phyloP scores from a whole-genome alignment of 1,284 basidiomycete species.

The Mycena sp. region DNA sequence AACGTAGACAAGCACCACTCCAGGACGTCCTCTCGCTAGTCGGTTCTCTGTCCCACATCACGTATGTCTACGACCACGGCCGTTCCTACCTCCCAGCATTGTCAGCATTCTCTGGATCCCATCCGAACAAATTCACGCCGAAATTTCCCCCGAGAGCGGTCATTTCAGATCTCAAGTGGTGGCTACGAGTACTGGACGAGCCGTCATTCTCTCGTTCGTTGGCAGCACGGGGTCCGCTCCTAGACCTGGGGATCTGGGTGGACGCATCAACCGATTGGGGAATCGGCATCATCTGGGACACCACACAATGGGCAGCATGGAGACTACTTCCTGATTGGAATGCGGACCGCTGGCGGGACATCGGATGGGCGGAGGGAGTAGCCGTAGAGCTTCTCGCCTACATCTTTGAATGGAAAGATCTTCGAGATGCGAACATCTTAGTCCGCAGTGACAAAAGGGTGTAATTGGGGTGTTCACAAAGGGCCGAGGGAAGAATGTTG shows the following conservation, averaged over 20 bases:
- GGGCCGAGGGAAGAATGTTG: constrained; percentile 1
- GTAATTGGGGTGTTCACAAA: constrained; percentile 11
- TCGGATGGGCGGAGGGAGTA: constrained; percentile 2
- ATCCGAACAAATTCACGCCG: background rate
- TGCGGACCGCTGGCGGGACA: constrained; percentile 1
- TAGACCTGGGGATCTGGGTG: background rate
- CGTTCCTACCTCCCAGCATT: background rate
- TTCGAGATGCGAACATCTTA: background rate
- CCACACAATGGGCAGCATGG: no score
- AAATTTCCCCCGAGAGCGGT: background rate
- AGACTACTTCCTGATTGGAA: no score
- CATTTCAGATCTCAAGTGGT: background rate
- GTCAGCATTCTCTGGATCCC: background rate
- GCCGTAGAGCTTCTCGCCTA: background rate
- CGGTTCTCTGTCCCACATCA: background rate
- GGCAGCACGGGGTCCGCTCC: background rate
- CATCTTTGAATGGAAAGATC: constrained; percentile 1
- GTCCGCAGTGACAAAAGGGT: constrained; percentile 18
- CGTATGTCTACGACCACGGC: background rate
- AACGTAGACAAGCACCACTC: background rate
- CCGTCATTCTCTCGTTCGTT: background rate
- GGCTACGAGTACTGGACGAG: background rate
- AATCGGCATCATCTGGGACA: background rate
- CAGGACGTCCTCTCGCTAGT: background rate
- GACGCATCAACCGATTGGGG: constrained; percentile 1